These are phyloP conservation scores for Rhizopogon sp. DNA, from an alignment of 768 basidiomycete species.

Conservation along the genomic window DNA sequence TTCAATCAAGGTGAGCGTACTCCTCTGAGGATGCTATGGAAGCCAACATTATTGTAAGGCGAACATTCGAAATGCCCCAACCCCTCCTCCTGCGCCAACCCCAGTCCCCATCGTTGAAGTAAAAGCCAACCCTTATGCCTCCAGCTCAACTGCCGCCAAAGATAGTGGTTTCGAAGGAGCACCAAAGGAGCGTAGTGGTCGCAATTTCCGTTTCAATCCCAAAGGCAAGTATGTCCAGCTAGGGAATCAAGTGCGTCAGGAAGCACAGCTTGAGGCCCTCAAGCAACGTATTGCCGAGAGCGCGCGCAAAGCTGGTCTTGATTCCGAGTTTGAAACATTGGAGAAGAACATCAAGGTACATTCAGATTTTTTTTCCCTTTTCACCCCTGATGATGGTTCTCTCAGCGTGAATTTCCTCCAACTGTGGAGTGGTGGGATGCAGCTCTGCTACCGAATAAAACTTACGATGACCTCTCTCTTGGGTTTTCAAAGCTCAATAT, in stretches of 20 bases:
- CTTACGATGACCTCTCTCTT: conserved; percentile 67
- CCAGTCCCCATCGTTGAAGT: conserved; percentile 36
- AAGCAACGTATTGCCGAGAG: conserved; percentile 92
- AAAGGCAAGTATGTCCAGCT: conserved; percentile 88
- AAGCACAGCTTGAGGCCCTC: conserved; percentile 81
- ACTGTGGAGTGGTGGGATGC: conserved; percentile 98
- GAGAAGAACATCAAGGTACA: conserved; percentile 86
- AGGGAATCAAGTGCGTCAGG: conserved; percentile 66
- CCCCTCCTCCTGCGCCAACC: conserved; percentile 44
- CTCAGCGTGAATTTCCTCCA: conserved; percentile 81
- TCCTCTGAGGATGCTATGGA: background rate
- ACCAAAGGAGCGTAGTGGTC: conserved; percentile 64
- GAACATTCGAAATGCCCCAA: conserved; percentile 72
- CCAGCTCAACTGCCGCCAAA: conserved; percentile 37
- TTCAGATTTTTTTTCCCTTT: background rate
- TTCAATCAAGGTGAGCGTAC: conserved; percentile 68
- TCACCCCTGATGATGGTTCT: conserved; percentile 1
- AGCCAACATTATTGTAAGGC: conserved; percentile 37
- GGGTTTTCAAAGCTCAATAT: conserved; percentile 60
- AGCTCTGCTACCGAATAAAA: conserved; percentile 72
- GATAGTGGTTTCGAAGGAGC: conserved; percentile 70
- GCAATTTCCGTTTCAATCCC: conserved; percentile 80
- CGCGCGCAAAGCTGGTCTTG: conserved; percentile 89
- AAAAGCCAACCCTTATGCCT: conserved; percentile 74
- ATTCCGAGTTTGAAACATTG: conserved; percentile 86